These are phyloP conservation scores for Aaosphaeria arxii DNA, from an alignment of 2,329 filamentous ascomycete genomes.

Conservation along the genomic window DNA sequence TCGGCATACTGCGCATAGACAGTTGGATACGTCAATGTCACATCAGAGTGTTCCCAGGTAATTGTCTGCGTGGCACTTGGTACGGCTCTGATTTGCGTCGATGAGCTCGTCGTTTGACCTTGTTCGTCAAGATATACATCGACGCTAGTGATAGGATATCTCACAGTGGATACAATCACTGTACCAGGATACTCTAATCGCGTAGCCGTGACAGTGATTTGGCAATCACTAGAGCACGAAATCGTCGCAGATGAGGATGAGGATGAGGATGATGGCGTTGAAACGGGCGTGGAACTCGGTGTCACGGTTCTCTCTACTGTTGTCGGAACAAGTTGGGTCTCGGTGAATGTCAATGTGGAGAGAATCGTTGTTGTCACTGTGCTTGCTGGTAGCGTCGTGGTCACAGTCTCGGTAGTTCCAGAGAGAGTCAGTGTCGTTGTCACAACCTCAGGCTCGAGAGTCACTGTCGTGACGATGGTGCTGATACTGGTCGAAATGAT, in stretches of 20 bases:
- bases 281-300: conserved; percentile 12
- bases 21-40: conserved; percentile 30
- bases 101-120: conserved; percentile 12
- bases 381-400: conserved; percentile 21
- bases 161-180: conserved; percentile 15
- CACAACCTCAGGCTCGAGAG: conserved; percentile 5
- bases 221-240: conserved; percentile 24
- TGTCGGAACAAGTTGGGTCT: conserved; percentile 7
- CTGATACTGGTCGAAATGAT: conserved; percentile 13
- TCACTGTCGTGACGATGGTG: conserved; percentile 17
- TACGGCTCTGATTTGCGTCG: conserved; percentile 8
- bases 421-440: conserved; percentile 12
- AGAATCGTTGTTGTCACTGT: conserved; percentile 19
- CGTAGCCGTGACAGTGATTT: conserved; percentile 30
- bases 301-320: conserved; percentile 10
- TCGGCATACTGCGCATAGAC: conserved; percentile 27
- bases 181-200: conserved; percentile 23
- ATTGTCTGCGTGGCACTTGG: conserved; percentile 13
- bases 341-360: conserved; percentile 16
- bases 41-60: conserved; percentile 24
- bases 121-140: conserved; percentile 15
- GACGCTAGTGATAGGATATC: conserved; percentile 17
- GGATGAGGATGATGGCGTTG: not conserved
- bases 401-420: conserved; percentile 17
- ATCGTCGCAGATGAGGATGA: conserved; percentile 3